Evolutionary conservation across 1,284 basidiomycete species (phyloP).

Genomic region (Moniliophthora roreri): DNA sequence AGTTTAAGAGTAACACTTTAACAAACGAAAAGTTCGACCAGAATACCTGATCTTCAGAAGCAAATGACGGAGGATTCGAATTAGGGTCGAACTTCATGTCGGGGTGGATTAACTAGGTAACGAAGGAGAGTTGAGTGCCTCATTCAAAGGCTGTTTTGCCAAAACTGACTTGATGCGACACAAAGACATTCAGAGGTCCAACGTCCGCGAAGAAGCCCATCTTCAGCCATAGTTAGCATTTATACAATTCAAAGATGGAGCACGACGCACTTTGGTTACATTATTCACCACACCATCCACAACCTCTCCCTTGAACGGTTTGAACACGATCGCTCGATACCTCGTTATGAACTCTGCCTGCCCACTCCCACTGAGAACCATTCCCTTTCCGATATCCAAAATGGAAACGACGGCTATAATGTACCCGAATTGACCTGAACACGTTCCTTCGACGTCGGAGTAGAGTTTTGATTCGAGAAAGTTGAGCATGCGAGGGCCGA

Average conservation of each 20-base stretch:
- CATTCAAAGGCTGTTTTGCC: conserved; percentile 16
- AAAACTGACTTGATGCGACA: conserved; percentile 85
- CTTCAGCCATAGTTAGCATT: conserved; percentile 37
- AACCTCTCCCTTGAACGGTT: conserved; percentile 98
- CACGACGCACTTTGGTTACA: conserved; percentile 83
- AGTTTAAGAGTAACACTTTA: conserved; percentile 2
- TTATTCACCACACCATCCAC: conserved; percentile 96
- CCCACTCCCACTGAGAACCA: conserved; percentile 89
- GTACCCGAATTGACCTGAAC: conserved; percentile 94
- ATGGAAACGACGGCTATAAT: conserved; percentile 96
- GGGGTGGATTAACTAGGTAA: conserved; percentile 80
- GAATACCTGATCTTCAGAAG: conserved; percentile 81
- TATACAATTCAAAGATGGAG: neutral
- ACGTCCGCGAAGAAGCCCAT: conserved; percentile 99
- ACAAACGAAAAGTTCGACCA: conserved; percentile 3
- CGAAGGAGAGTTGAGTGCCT: conserved; percentile 15
- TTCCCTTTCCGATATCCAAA: conserved; percentile 86
- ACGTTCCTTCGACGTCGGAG: conserved; percentile 96
- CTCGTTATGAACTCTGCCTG: conserved; percentile 92
- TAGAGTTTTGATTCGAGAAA: conserved; percentile 93
- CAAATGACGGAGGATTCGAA: conserved; percentile 89
- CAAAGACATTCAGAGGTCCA: conserved; percentile 90
- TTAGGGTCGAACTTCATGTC: conserved; percentile 93
- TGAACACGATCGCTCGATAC: conserved; percentile 94
- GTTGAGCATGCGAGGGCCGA: conserved; percentile 92